Percentiles rank a stretch among this genome's conserved stretches.
Evolutionary conservation across 2,329 filamentous ascomycete genomes (phyloP).

Genomic region (Aulographum hederae): DNA sequence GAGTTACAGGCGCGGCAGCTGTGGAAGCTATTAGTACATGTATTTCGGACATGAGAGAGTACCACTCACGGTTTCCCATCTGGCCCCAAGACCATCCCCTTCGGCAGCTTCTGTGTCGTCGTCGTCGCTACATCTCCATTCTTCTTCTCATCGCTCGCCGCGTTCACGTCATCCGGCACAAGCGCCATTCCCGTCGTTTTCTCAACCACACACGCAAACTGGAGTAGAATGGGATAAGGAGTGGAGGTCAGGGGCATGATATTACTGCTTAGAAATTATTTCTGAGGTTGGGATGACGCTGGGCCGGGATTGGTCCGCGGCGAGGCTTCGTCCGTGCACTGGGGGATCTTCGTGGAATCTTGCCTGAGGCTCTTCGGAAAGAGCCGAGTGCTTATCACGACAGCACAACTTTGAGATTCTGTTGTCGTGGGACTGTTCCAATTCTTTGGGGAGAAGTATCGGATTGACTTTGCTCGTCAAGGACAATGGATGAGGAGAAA

Average conservation of each 20-base stretch:
- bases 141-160: slow-evolving; percentile 1
- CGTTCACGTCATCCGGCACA: slow-evolving; percentile 14
- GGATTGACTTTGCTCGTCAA: no score
- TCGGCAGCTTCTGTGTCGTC: slow-evolving; percentile 39
- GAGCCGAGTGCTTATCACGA: no score
- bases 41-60: slow-evolving; percentile 6
- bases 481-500: no score
- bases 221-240: slow-evolving; percentile 18
- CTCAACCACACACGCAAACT: slow-evolving; percentile 19
- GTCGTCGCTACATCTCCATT: background rate
- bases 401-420: no score
- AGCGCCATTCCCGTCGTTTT: slow-evolving; percentile 17
- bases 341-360: no score
- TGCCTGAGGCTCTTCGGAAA: no score
- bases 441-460: no score
- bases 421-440: no score
- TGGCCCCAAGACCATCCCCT: slow-evolving; percentile 56
- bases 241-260: slow-evolving; percentile 16
- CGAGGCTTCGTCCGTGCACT: no score
- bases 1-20: slow-evolving; percentile 59
- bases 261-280: no score
- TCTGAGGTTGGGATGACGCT: no score
- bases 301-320: no score
- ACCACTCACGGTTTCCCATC: slow-evolving; percentile 65
- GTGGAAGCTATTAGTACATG: slow-evolving; percentile 9